Percentiles rank a stretch among this genome's conserved stretches.
phyloP scores from a whole-genome alignment of 2,329 filamentous ascomycete genomes.

The Neonectria neomacrospora region DNA sequence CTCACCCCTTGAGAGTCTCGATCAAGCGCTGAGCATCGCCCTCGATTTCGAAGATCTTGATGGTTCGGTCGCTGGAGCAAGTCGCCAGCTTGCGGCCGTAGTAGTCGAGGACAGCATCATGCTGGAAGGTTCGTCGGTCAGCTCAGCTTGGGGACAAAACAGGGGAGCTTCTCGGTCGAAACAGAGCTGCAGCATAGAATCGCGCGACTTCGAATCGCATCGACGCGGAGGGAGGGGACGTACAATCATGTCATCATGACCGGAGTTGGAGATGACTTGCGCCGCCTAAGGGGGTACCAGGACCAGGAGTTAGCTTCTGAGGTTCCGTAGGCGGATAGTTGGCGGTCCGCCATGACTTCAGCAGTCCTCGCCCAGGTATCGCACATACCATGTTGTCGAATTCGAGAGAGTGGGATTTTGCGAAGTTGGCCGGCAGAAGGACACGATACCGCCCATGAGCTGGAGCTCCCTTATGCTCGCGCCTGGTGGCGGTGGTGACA shows the following conservation, averaged over 20 bases:
- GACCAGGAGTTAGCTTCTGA: slow-evolving; percentile 44
- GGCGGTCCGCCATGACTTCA: background rate
- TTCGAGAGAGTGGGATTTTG: slow-evolving; percentile 28
- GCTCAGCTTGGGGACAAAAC: slow-evolving; percentile 28
- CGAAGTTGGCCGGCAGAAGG: slow-evolving; percentile 40
- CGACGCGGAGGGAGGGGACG: slow-evolving; percentile 51
- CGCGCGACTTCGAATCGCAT: slow-evolving; percentile 21
- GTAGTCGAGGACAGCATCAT: slow-evolving; percentile 98
- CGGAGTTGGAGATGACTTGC: slow-evolving; percentile 59
- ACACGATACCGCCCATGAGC: slow-evolving; percentile 45
- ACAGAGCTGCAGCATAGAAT: slow-evolving; percentile 15
- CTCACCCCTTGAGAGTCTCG: slow-evolving; percentile 93
- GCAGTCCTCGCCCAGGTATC: background rate
- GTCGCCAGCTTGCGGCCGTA: slow-evolving; percentile 96
- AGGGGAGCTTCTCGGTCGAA: slow-evolving; percentile 4
- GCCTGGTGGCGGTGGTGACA: slow-evolving; percentile 43
- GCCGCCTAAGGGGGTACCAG: slow-evolving; percentile 48
- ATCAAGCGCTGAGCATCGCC: slow-evolving; percentile 89
- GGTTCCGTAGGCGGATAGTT: background rate
- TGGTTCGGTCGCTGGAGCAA: slow-evolving; percentile 97
- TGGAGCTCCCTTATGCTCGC: slow-evolving; percentile 38
- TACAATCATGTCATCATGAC: slow-evolving; percentile 99
- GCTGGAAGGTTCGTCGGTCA: slow-evolving; percentile 61
- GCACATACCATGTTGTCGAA: slow-evolving; percentile 41
- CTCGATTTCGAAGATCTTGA: slow-evolving; percentile 99